phyloP scores from a whole-genome alignment of 805 yeast species.

The Yarrowia divulgata region DNA sequence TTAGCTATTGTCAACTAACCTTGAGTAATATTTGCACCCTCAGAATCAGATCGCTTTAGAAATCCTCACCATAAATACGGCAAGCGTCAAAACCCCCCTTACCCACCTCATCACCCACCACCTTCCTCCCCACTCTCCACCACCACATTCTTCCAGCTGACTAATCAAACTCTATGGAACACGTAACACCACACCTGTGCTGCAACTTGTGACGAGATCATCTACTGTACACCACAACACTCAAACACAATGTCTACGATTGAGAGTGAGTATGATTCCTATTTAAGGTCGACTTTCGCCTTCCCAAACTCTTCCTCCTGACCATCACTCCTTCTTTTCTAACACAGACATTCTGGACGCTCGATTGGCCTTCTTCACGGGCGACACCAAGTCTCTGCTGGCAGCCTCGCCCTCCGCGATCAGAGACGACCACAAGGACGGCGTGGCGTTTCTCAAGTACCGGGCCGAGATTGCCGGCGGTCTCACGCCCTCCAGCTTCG shows the following conservation, averaged over 20 bases:
- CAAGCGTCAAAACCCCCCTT: too few relatives aligned
- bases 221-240: conserved; percentile 1
- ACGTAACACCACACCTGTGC: background rate
- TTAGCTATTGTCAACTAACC: too few relatives aligned
- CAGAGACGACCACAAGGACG: conserved; percentile 42
- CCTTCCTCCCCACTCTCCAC: too few relatives aligned
- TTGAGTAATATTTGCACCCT: too few relatives aligned
- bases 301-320: too few relatives aligned
- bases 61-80: too few relatives aligned
- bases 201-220: too few relatives aligned
- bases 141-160: too few relatives aligned
- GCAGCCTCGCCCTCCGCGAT: conserved; percentile 44
- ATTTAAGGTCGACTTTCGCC: too few relatives aligned
- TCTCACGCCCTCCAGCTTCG: conserved; percentile 43
- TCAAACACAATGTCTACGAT: background rate
- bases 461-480: conserved; percentile 53
- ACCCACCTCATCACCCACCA: too few relatives aligned
- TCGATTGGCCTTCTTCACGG: conserved; percentile 52
- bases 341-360: conserved; percentile 34
- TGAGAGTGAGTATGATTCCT: conserved; percentile 27
- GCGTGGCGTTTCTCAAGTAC: conserved; percentile 49
- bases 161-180: background rate
- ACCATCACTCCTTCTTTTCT: background rate
- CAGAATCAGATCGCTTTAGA: too few relatives aligned
- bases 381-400: conserved; percentile 51